Conservation (phyloP, 192 early-diverging fungal genomes). For the Mortierella claussenii region DNA sequence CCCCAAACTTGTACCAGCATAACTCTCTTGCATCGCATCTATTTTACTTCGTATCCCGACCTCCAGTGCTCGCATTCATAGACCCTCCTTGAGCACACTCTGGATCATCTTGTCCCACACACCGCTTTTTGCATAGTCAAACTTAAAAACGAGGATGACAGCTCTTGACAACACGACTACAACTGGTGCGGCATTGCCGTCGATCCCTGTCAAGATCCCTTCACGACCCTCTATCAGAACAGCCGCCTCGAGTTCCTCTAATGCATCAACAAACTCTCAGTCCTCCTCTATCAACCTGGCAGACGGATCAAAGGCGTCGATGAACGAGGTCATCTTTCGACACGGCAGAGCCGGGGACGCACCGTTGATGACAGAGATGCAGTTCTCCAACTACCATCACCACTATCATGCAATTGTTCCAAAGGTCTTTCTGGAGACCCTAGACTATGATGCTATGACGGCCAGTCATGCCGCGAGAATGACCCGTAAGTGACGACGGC, state of each 20-base stretch:
- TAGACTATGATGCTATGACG: slow-evolving; percentile 19
- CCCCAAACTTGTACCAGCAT: neutral
- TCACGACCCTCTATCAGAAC: slow-evolving; percentile 17
- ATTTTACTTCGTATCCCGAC: neutral
- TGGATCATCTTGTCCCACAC: neutral
- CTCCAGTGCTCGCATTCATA: no score
- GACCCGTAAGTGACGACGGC: slow-evolving; percentile 18
- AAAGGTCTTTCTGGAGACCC: slow-evolving; percentile 17
- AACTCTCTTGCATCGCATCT: neutral
- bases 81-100: no score
- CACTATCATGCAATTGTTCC: slow-evolving; percentile 15
- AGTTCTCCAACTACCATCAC: slow-evolving; percentile 42
- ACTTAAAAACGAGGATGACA: neutral
- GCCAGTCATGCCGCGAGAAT: slow-evolving; percentile 17
- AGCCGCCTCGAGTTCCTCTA: neutral
- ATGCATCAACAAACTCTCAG: neutral
- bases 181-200: no score
- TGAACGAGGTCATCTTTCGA: slow-evolving; percentile 25
- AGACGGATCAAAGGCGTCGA: slow-evolving; percentile 2
- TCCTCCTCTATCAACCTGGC: neutral
- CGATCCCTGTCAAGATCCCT: slow-evolving; percentile 14
- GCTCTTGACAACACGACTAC: no score
- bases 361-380: slow-evolving; percentile 27
- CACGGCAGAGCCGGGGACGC: slow-evolving; percentile 43
- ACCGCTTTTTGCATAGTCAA: neutral